Evolutionary conservation across 345 rosid genomes (phyloP), one percentile per base, ranked within the genome.

Genomic region (Clausena lansium): DNA sequence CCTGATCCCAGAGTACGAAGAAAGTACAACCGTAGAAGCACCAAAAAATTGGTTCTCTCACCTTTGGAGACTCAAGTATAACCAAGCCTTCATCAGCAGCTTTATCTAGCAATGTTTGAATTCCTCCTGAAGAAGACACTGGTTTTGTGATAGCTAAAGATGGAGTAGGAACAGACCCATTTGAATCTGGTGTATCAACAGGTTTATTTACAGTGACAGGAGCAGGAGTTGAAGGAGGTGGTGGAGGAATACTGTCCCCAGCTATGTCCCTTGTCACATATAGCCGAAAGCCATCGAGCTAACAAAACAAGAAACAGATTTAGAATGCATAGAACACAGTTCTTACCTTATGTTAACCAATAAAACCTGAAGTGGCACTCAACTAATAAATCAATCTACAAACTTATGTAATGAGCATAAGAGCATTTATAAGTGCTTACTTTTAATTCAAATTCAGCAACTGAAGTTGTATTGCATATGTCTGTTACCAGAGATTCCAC

Each of bases 41-140:
- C 60, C 19, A 28, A 45, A 67, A 55, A 57, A 71, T 41, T 19
- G 36, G 39, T 3, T 45, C 60, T 79, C 88, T 84, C 74, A 94
- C 98, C 93, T 86, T 87, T 73, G 98, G 97, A 75, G 98, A 95
- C 67, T 81, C 86, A 81, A 95, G 85, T 82, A 93, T 86, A 84
- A 79, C 83, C 70, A 95, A 83, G 78, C 98, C 97, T 78, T 88
- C 90, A 83, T 93, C 92, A 36, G 91, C 89, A 81, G 97, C 95
- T 80, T 79, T 87, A 58, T 88, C 91, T 6, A 89, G 84, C 65
- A 89, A 85, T 33, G 84, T 78, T 77, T 81, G 79, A 63, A 82
- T 81, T 45, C 84, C 86, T 41, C 61, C 84, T 15, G 91, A 81
- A 33, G 87, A 79, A 47, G 82, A 74, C 60, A 69, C 82, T 62